Conservation (phyloP, 139 green algal genomes). For the Mychonastes homosphaera region DNA sequence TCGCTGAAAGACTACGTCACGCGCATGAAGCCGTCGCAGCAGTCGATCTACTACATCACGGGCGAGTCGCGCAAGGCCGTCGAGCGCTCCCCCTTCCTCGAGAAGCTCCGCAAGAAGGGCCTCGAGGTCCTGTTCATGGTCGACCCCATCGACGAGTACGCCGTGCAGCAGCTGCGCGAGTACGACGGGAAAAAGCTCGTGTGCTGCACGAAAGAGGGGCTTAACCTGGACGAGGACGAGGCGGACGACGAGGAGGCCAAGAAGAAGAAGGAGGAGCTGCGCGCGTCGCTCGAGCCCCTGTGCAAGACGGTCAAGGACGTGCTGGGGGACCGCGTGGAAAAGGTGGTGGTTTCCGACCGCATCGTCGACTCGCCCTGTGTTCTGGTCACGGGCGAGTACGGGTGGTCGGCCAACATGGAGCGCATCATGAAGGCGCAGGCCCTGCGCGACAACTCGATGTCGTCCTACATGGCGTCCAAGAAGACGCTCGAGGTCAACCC, state of each 20-base stretch:
- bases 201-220: slow-evolving; percentile 93
- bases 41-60: slow-evolving; percentile 99
- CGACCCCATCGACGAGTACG: slow-evolving; percentile 99
- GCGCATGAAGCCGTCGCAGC: slow-evolving; percentile 98
- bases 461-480: slow-evolving; percentile 95
- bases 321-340: slow-evolving; percentile 88
- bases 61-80: slow-evolving; percentile 92
- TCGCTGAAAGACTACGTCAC: slow-evolving; percentile 99
- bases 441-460: slow-evolving; percentile 92
- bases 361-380: slow-evolving; percentile 98
- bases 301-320: slow-evolving; percentile 92
- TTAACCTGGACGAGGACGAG: slow-evolving; percentile 72
- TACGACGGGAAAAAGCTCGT: slow-evolving; percentile 96
- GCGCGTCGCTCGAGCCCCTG: slow-evolving; percentile 81
- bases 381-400: slow-evolving; percentile 99
- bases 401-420: slow-evolving; percentile 99
- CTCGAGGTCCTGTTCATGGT: slow-evolving; percentile 99
- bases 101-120: slow-evolving; percentile 92
- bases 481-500: slow-evolving; percentile 99
- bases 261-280: slow-evolving; percentile 77
- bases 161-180: slow-evolving; percentile 98
- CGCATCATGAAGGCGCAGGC: slow-evolving; percentile 99
- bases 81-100: slow-evolving; percentile 98
- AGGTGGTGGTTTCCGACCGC: slow-evolving; percentile 90
- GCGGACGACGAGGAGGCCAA: slow-evolving; percentile 79